phyloP scores from a whole-genome alignment of 192 early-diverging fungal species.

The Gaertneriomyces sp. region DNA sequence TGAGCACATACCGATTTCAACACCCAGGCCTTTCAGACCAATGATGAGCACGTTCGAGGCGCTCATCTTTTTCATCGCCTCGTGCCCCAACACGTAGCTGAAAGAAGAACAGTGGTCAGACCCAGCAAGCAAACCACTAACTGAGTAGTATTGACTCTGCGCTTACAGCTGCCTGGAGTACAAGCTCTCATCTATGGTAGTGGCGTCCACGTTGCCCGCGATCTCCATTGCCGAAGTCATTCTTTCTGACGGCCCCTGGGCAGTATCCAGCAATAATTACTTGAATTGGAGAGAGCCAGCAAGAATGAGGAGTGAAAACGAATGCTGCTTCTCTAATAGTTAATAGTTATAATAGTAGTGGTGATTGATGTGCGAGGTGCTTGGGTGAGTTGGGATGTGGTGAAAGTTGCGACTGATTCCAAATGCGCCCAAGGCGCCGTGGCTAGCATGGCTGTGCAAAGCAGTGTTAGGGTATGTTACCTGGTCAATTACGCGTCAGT shows the following conservation, averaged over 20 bases:
- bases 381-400: no score
- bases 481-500: no score
- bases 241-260: background rate
- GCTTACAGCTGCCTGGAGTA: constrained; percentile 99
- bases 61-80: constrained; percentile 98
- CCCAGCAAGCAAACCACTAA: background rate
- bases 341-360: no score
- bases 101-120: background rate
- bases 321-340: no score
- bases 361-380: no score
- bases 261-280: no score
- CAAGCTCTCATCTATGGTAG: constrained; percentile 87
- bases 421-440: no score
- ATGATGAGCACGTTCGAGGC: constrained; percentile 93
- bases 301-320: no score
- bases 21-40: constrained; percentile 92
- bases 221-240: constrained; percentile 33
- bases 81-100: constrained; percentile 61
- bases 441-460: no score
- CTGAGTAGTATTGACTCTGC: background rate
- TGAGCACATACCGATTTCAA: constrained; percentile 81
- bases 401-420: no score
- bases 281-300: no score
- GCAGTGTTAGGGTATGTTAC: no score
- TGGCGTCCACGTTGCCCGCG: constrained; percentile 13